These are phyloP conservation scores for Fusarium siculi DNA, from an alignment of 2,329 filamentous ascomycete species.

Conservation along the genomic window DNA sequence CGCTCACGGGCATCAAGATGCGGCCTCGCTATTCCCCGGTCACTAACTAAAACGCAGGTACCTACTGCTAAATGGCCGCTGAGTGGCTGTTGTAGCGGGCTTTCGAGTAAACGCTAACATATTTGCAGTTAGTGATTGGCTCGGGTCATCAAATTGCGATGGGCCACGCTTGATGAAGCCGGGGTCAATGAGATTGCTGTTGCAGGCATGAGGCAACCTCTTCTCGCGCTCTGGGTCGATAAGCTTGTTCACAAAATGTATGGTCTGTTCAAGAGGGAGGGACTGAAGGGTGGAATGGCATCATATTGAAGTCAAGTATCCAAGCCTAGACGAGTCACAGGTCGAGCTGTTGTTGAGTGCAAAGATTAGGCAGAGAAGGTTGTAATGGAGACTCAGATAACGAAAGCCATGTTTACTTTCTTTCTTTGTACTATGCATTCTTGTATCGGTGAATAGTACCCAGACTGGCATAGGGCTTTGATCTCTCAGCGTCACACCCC, in stretches of 20 bases:
- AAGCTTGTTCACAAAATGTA: not conserved
- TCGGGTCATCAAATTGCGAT: conserved; percentile 38
- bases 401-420: not conserved
- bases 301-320: not conserved
- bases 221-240: conserved; percentile 11
- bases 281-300: conserved; percentile 12
- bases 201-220: conserved; percentile 40
- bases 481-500: conserved; percentile 23
- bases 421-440: not conserved
- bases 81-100: conserved; percentile 34
- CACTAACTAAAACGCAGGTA: conserved; percentile 37
- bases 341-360: not conserved
- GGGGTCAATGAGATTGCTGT: conserved; percentile 43
- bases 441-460: conserved; percentile 11
- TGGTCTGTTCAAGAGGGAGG: conserved; percentile 1
- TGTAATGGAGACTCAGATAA: not conserved
- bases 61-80: conserved; percentile 20
- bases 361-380: not conserved
- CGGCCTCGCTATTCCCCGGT: conserved; percentile 4
- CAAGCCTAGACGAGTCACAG: not conserved
- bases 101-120: conserved; percentile 22
- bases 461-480: not conserved
- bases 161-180: conserved; percentile 40
- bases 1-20: conserved; percentile 9
- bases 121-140: conserved; percentile 31